Base-by-base conservation (phyloP, 1,284 basidiomycete species). In the Cryptococcus sp. region DNA sequence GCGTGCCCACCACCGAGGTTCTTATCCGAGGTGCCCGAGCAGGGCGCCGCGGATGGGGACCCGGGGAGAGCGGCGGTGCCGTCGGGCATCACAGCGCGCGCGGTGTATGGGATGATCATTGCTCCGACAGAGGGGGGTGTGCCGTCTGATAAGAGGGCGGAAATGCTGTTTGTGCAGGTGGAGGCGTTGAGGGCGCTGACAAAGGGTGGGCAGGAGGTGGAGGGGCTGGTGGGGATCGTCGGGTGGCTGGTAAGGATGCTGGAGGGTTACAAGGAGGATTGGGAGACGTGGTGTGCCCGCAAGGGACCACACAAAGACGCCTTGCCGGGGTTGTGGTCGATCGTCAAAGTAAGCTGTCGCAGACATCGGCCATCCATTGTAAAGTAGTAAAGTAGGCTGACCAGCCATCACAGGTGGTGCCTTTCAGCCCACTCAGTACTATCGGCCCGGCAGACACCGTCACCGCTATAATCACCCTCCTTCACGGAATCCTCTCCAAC, bases 111-210 rank as follows among this genome's bases (percentile, higher is more conserved):
- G 18, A 44, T 71, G 21, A 67, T 75, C 44, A 62, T 60, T 5
- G 42, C 58, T 0, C 55, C 64, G 2, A 63, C 50, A 13, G 55
- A 58, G 9, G 60, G 57, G 13, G 59, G 59, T 9, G 48, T 49
- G 21, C 52, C 59, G 4, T 20, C 18, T 6, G 54, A 55, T 16
- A 46, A 7, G 37, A 57, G 23, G 44, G 54, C 21, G 6, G 70
- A 75, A 42, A 64, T 71, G 46, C 61, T 72, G 36, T 68, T 62
- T 44, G 71, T 71, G 16, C 64, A 72, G 53, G 67, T 72, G 2
- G 69, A 60, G 1, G 69, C 71, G 1, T 59, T 75, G 45, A 71
- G 68, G 44, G 66, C 68, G 0, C 58, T 75, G 39, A 71, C 69
- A 0, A 70, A 66, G 37, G 64, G 67, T 38, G 73, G 73, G 4